These are phyloP conservation scores for Saccharomyces hybrid DNA, from an alignment of 1,139 yeast genomes.

Conservation along the genomic window DNA sequence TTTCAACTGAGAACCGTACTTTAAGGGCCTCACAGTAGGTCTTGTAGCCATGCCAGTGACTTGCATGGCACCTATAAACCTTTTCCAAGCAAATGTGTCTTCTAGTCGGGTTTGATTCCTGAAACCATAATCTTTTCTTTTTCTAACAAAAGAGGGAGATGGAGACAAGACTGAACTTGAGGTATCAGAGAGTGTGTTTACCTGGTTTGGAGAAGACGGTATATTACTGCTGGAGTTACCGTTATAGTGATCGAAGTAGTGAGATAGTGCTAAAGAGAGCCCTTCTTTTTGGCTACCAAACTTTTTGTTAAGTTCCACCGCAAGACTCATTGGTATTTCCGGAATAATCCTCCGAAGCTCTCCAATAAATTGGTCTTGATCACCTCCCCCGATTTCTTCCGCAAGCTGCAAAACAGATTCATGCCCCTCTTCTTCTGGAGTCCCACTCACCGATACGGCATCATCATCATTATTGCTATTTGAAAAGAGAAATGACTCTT, in stretches of 20 bases:
- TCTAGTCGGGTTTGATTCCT: slow-evolving; percentile 9
- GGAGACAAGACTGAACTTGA: not conserved
- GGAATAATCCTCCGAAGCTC: slow-evolving; percentile 14
- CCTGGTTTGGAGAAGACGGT: not conserved
- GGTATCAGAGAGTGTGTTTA: not conserved
- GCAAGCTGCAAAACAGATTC: not conserved
- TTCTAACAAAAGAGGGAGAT: not conserved
- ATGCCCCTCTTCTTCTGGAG: not conserved
- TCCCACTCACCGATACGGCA: not conserved
- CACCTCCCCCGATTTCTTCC: slow-evolving; percentile 1
- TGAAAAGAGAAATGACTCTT: slow-evolving; percentile 10
- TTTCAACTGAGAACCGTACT: slow-evolving; percentile 42
- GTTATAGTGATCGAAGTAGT: slow-evolving; percentile 11
- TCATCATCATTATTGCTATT: not conserved
- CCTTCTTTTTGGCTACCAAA: slow-evolving; percentile 11
- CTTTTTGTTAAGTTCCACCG: slow-evolving; percentile 6
- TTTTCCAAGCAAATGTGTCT: slow-evolving; percentile 27
- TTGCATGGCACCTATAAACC: slow-evolving; percentile 62
- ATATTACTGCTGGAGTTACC: not conserved
- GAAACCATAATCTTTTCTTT: slow-evolving; percentile 1
- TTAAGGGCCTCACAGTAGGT: slow-evolving; percentile 50
- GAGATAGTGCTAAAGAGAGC: slow-evolving; percentile 14
- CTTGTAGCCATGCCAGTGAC: slow-evolving; percentile 81
- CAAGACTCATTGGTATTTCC: slow-evolving; percentile 9
- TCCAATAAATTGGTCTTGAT: slow-evolving; percentile 4